Conservation (phyloP, 305 asterid species). For the Plantago rigida region DNA sequence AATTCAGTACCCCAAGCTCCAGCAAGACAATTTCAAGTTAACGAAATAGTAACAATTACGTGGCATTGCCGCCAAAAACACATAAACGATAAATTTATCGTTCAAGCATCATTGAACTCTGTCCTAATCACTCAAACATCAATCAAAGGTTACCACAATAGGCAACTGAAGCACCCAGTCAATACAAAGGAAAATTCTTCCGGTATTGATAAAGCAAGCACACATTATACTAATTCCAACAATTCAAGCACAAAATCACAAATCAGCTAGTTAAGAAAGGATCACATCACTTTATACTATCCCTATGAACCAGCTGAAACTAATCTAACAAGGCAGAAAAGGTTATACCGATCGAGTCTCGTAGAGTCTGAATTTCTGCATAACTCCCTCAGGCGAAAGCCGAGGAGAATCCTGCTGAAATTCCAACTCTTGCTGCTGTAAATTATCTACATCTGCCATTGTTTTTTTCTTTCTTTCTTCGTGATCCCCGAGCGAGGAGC, state of each 20-base stretch:
- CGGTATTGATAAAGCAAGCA: constrained; percentile 6
- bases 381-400: constrained; percentile 41
- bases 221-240: constrained; percentile 1
- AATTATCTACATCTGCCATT: constrained; percentile 38
- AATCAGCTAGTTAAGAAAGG: constrained; percentile 6
- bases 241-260: constrained; percentile 6
- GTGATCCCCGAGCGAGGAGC: constrained; percentile 83
- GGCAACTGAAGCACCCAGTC: neutral
- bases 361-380: constrained; percentile 93
- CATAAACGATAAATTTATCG: constrained; percentile 5
- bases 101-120: constrained; percentile 8
- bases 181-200: neutral
- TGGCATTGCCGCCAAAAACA: neutral
- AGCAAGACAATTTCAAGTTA: constrained; percentile 13
- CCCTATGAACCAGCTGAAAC: constrained; percentile 20
- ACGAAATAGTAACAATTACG: neutral
- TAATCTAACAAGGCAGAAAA: constrained; percentile 16
- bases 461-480: constrained; percentile 9
- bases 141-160: neutral
- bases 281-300: constrained; percentile 11
- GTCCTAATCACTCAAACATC: neutral
- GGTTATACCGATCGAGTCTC: constrained; percentile 80
- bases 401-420: constrained; percentile 23
- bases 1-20: constrained; percentile 20
- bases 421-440: constrained; percentile 32